Evolutionary conservation across 345 rosid genomes (phyloP).

Genomic region (Citrus sinensis): DNA sequence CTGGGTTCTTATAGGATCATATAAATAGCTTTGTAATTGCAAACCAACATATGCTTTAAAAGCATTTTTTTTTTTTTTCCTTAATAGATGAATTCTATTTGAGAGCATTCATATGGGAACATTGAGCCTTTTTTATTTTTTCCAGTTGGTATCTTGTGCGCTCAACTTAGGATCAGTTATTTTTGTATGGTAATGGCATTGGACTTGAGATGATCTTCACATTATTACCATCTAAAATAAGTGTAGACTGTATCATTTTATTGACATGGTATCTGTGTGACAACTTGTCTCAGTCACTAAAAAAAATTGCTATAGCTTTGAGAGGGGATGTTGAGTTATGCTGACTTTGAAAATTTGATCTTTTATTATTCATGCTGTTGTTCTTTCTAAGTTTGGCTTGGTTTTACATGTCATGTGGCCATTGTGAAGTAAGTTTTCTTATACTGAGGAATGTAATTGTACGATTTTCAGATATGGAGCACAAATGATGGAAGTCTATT

Average conservation of each 20-base stretch:
- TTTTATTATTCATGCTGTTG: neutral
- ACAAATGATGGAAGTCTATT: slow-evolving; percentile 34
- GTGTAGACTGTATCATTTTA: neutral
- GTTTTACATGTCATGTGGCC: neutral
- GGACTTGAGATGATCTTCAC: neutral
- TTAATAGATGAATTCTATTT: no score
- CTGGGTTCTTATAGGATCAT: neutral
- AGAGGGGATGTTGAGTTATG: neutral
- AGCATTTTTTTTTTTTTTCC: neutral
- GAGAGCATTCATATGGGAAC: neutral
- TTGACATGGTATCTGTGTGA: neutral
- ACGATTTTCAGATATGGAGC: slow-evolving; percentile 36
- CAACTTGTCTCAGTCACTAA: neutral
- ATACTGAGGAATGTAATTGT: neutral
- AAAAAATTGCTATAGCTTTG: neutral
- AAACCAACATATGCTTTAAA: neutral
- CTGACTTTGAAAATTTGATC: neutral
- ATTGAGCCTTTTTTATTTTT: no score
- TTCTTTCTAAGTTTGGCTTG: neutral
- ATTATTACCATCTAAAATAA: neutral
- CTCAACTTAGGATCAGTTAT: neutral
- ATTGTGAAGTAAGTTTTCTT: neutral
- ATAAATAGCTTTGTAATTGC: neutral
- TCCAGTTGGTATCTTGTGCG: neutral
- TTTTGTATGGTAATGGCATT: neutral